These are phyloP conservation scores for Nakazawaea holstii DNA, from an alignment of 805 yeast species.

Conservation along the genomic window DNA sequence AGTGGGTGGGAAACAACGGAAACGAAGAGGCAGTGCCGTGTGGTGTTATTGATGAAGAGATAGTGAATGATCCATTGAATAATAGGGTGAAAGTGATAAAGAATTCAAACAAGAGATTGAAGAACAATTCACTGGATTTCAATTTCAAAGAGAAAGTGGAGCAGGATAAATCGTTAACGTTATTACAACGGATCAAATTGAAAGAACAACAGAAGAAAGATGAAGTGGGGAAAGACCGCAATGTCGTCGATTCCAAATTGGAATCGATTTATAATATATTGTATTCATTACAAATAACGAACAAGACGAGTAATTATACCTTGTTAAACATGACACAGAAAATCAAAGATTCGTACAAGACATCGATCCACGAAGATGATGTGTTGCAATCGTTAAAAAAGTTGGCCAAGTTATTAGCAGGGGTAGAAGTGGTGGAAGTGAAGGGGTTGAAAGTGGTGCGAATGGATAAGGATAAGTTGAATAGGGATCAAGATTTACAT, in stretches of 20 bases:
- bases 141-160: conserved; percentile 27
- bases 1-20: neutral
- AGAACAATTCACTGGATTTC: conserved; percentile 32
- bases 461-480: conserved; percentile 15
- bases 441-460: conserved; percentile 17
- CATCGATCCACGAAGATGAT: conserved; percentile 16
- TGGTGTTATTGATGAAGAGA: conserved; percentile 3
- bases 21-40: conserved; percentile 1
- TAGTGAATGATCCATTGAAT: conserved; percentile 1
- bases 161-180: conserved; percentile 15
- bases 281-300: conserved; percentile 17
- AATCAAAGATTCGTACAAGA: conserved; percentile 17
- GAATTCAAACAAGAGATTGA: conserved; percentile 11
- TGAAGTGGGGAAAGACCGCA: neutral
- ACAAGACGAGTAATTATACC: conserved; percentile 9
- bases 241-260: conserved; percentile 15
- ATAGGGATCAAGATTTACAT: conserved; percentile 16
- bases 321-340: conserved; percentile 13
- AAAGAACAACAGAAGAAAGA: conserved; percentile 25
- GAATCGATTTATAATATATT: conserved; percentile 18
- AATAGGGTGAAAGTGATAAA: neutral
- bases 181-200: conserved; percentile 33
- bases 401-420: conserved; percentile 10
- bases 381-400: conserved; percentile 11
- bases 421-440: conserved; percentile 13